phyloP scores from a whole-genome alignment of 495 filamentous ascomycete genomes.

The Aspergillus baeticus region DNA sequence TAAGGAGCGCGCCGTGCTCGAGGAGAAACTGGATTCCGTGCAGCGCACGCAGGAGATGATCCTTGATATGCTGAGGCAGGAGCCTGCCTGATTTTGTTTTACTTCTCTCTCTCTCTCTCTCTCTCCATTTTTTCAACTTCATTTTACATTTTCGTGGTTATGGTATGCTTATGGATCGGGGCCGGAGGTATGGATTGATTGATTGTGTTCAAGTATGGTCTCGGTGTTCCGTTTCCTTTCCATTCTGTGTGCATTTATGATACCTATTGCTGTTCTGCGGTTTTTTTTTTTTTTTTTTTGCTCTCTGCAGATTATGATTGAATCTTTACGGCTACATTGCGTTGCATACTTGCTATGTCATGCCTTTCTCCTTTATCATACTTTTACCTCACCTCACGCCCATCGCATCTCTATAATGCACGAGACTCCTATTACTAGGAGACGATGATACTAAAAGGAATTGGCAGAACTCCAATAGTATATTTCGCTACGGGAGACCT shows the following conservation, averaged over 20 bases:
- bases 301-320: background rate
- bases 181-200: no score
- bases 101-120: conserved; percentile 2
- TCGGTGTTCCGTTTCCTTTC: no score
- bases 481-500: conserved; percentile 18
- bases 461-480: conserved; percentile 20
- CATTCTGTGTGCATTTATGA: no score
- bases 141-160: conserved; percentile 10
- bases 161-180: background rate
- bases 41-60: conserved; percentile 48
- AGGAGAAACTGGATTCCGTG: conserved; percentile 41
- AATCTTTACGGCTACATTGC: no score
- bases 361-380: no score
- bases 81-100: conserved; percentile 26
- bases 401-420: no score
- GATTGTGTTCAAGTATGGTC: no score
- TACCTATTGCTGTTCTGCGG: no score
- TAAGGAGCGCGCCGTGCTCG: conserved; percentile 31
- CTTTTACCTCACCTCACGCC: no score
- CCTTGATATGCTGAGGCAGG: conserved; percentile 45
- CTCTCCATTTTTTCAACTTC: background rate
- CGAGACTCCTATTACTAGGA: no score
- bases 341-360: no score
- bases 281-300: no score
- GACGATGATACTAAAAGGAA: background rate